phyloP scores from a whole-genome alignment of 345 rosid species.

The Lepidium africanum region DNA sequence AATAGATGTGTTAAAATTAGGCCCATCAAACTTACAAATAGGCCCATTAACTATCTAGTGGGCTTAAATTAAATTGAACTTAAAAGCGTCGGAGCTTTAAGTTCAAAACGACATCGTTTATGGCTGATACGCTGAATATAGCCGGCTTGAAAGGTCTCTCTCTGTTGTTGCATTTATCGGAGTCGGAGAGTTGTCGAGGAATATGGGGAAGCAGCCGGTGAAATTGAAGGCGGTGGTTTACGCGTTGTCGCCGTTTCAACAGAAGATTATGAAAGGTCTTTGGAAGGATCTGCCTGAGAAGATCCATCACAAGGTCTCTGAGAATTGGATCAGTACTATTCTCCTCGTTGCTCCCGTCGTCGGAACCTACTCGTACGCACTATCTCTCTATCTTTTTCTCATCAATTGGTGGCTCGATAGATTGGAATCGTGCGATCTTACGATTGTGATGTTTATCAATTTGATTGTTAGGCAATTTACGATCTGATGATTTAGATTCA shows the following conservation, averaged over 20 bases:
- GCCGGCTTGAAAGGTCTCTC: conserved; percentile 2
- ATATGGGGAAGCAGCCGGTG: conserved; percentile 74
- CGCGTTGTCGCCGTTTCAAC: conserved; percentile 75
- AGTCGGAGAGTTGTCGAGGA: background rate
- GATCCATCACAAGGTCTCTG: conserved; percentile 78
- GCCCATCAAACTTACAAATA: no score
- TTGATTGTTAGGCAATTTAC: background rate
- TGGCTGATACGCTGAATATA: background rate
- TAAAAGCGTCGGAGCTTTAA: no score
- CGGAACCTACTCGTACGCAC: conserved; percentile 50
- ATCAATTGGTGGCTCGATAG: background rate
- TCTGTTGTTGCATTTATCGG: background rate
- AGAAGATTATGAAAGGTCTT: conserved; percentile 62
- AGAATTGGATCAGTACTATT: conserved; percentile 70
- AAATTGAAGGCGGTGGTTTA: conserved; percentile 78
- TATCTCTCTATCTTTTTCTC: background rate
- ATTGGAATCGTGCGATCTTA: background rate
- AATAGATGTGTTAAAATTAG: no score
- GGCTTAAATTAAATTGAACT: no score
- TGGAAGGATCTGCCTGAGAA: conserved; percentile 66
- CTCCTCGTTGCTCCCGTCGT: conserved; percentile 62
- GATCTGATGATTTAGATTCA: background rate
- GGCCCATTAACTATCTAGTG: no score
- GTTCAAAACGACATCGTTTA: no score
- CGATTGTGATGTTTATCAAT: background rate